Percentiles rank a stretch among this genome's conserved stretches.
phyloP scores from a whole-genome alignment of 805 yeast species.

The Candida lessepsii region DNA sequence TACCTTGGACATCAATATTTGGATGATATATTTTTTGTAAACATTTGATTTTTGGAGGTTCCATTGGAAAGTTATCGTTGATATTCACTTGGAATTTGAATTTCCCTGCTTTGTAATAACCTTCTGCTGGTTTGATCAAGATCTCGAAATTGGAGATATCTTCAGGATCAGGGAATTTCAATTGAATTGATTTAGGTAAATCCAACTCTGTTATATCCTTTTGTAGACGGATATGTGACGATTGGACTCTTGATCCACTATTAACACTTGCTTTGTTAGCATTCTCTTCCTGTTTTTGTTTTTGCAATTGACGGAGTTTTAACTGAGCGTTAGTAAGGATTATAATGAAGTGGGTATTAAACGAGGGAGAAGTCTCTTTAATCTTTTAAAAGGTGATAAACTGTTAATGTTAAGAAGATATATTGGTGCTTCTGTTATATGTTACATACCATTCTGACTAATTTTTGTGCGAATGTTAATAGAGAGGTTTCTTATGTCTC shows the following conservation, averaged over 20 bases:
- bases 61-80: slow-evolving; percentile 80
- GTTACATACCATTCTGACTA: slow-evolving; percentile 4
- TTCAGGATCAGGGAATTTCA: slow-evolving; percentile 49
- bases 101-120: slow-evolving; percentile 66
- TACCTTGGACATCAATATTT: slow-evolving; percentile 86
- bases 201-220: slow-evolving; percentile 72
- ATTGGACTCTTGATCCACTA: slow-evolving; percentile 25
- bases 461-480: slow-evolving; percentile 1
- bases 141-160: slow-evolving; percentile 65
- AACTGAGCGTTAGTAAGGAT: slow-evolving; percentile 31
- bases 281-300: slow-evolving; percentile 52
- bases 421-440: no score
- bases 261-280: slow-evolving; percentile 25
- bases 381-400: no score
- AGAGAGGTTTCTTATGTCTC: no score
- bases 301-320: slow-evolving; percentile 58
- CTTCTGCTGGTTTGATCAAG: slow-evolving; percentile 63
- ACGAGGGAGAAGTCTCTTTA: no score
- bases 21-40: slow-evolving; percentile 82
- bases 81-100: slow-evolving; percentile 68
- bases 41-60: slow-evolving; percentile 84
- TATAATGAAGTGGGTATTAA: no score
- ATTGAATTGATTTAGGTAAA: slow-evolving; percentile 55
- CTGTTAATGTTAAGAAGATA: no score
- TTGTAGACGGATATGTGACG: slow-evolving; percentile 76